Base-by-base conservation (phyloP, 306 rosid species). In the Gastrolobium villosum region DNA sequence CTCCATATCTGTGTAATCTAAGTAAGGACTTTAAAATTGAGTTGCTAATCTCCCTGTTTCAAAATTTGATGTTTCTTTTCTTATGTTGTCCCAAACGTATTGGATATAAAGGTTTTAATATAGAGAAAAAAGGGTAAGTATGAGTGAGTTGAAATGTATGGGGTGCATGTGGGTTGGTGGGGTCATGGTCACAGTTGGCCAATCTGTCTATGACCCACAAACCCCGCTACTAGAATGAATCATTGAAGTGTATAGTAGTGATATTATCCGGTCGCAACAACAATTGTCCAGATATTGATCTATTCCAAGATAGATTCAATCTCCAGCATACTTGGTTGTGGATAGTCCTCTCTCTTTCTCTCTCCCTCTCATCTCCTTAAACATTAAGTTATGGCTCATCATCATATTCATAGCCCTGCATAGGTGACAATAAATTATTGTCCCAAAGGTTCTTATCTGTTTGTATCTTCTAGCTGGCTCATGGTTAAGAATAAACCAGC, bases 91-190 rank as follows among this genome's bases (percentile, higher is more conserved):
- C 50, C 78, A 79, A 70, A 59, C 3, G 65, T n/a, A 3, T 15
- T 20, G 20, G 10, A 78, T 76, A 61, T 63, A 69, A 36, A 15
- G 40, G 63, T 46, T 72, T 81, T 75, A 83, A 40, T 65, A 84
- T 49, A 72, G 59, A 44, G 68, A 26, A 41, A 63, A 80, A 71
- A 30, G 66, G 71, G 74, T 61, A 79, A 63, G 30, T 15, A 65
- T 7, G 74, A 74, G 26, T 13, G 69, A 68, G 65, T 59, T 34
- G 56, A 68, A 69, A 54, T 49, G 79, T 37, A 70, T 77, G 82
- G 80, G 70, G 57, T 86, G 89, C 88, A 88, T 93, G 94, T 91
- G 93, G 69, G 88, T 71, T 83, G 87, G 93, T 89, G 79, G 94
- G 98, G 91, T 26, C 87, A 80, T 40, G 52, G 75, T 55, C 30